Evolutionary conservation across 495 filamentous ascomycete species (phyloP).

Genomic region (Penicillium pancosmium): DNA sequence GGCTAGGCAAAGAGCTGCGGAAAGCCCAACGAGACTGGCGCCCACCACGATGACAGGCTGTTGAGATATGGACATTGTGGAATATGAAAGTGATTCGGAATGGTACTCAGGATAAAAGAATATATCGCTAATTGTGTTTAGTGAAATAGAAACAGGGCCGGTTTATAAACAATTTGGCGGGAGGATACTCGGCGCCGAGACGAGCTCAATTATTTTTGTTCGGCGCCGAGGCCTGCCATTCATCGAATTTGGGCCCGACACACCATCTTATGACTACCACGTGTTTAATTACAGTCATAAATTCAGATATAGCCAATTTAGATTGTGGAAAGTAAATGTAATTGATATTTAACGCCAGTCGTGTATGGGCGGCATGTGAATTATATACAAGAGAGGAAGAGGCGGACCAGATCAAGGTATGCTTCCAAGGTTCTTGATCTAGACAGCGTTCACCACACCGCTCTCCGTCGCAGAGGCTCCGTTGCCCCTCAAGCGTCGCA

Average conservation of each 20-base stretch:
- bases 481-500: constrained; percentile 14
- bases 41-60: constrained; percentile 34
- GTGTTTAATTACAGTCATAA: not conserved
- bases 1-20: constrained; percentile 32
- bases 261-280: not conserved
- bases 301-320: no score
- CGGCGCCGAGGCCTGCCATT: not conserved
- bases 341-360: no score
- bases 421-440: not conserved
- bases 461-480: constrained; percentile 6
- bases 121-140: not conserved
- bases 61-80: not conserved
- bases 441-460: not conserved
- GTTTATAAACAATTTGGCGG: not conserved
- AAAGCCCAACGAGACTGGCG: constrained; percentile 36
- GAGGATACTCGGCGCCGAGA: not conserved
- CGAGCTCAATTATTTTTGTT: not conserved
- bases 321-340: no score
- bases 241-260: not conserved
- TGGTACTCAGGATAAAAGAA: not conserved
- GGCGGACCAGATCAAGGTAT: not conserved
- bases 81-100: not conserved
- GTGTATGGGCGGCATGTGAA: no score
- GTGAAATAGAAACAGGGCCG: not conserved
- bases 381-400: no score